Evolutionary conservation across 805 yeast species (phyloP).

Genomic region (Saccharomyces kudriavzevii): DNA sequence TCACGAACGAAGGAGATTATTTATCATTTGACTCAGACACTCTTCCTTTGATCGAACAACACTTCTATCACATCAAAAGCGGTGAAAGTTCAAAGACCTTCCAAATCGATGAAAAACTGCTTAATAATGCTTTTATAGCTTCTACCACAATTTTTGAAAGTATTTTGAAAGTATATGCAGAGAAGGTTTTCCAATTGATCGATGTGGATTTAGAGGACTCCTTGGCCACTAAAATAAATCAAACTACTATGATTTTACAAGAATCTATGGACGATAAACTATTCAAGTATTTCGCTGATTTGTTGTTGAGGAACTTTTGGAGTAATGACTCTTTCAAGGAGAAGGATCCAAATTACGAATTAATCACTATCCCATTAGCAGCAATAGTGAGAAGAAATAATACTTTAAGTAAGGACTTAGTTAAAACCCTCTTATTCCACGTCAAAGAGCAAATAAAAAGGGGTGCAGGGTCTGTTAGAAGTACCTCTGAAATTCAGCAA

Average conservation of each 20-base stretch:
- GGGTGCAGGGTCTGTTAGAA: slow-evolving; percentile 74
- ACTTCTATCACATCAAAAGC: slow-evolving; percentile 43
- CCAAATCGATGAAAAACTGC: slow-evolving; percentile 37
- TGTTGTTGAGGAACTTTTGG: slow-evolving; percentile 35
- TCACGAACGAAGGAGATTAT: slow-evolving; percentile 36
- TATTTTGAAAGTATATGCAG: slow-evolving; percentile 48
- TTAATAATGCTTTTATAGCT: slow-evolving; percentile 54
- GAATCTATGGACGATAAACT: slow-evolving; percentile 56
- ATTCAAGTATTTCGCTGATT: slow-evolving; percentile 38
- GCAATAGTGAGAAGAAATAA: slow-evolving; percentile 55
- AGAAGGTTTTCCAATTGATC: slow-evolving; percentile 51
- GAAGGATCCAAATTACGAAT: slow-evolving; percentile 52
- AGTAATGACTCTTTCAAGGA: slow-evolving; percentile 46
- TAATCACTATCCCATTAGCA: slow-evolving; percentile 66
- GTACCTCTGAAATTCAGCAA: slow-evolving; percentile 57
- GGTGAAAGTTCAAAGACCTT: slow-evolving; percentile 26
- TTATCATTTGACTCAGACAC: slow-evolving; percentile 35
- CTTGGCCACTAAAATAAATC: slow-evolving; percentile 34
- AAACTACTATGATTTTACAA: slow-evolving; percentile 39
- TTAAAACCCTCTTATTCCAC: slow-evolving; percentile 29
- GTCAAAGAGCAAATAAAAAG: slow-evolving; percentile 61
- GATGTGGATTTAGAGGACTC: slow-evolving; percentile 41
- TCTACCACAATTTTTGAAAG: slow-evolving; percentile 65
- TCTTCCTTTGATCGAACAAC: slow-evolving; percentile 55
- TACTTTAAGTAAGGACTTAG: slow-evolving; percentile 17